phyloP scores from a whole-genome alignment of 345 rosid genomes.

The Clarkia xantiana region DNA sequence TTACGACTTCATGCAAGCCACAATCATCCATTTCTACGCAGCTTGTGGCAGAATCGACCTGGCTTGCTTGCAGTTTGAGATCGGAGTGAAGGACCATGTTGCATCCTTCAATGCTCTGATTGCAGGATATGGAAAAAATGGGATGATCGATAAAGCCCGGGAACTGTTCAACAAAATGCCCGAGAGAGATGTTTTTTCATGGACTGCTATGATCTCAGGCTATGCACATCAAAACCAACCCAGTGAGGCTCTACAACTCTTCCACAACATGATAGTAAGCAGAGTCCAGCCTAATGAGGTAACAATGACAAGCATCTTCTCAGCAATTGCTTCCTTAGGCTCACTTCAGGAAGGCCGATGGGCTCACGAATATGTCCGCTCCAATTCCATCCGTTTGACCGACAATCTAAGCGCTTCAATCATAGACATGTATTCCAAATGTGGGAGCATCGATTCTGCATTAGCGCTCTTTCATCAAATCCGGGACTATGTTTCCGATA shows the following conservation, averaged over 20 bases:
- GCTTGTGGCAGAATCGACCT: constrained; percentile 34
- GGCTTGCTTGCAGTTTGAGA: constrained; percentile 48
- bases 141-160: constrained; percentile 45
- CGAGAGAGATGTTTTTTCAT: constrained; percentile 62
- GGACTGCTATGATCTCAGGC: constrained; percentile 75
- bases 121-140: constrained; percentile 45
- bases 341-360: constrained; percentile 41
- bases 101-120: constrained; percentile 60
- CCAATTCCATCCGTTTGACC: constrained; percentile 29
- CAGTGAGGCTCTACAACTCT: constrained; percentile 35
- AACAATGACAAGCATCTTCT: constrained; percentile 76
- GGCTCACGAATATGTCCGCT: constrained; percentile 37
- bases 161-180: constrained; percentile 41
- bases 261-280: constrained; percentile 36
- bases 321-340: constrained; percentile 51
- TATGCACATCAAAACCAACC: constrained; percentile 46
- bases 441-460: constrained; percentile 60
- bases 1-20: constrained; percentile 53
- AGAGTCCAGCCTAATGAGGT: constrained; percentile 52
- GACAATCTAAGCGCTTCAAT: constrained; percentile 67
- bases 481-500: constrained; percentile 20
- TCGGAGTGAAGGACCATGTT: constrained; percentile 31
- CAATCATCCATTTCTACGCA: constrained; percentile 52
- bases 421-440: constrained; percentile 87
- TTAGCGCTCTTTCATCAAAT: constrained; percentile 39